Percentiles rank a stretch among this genome's conserved stretches.
phyloP scores from a whole-genome alignment of 2,329 filamentous ascomycete genomes.

The Trichoderma simmonsii region DNA sequence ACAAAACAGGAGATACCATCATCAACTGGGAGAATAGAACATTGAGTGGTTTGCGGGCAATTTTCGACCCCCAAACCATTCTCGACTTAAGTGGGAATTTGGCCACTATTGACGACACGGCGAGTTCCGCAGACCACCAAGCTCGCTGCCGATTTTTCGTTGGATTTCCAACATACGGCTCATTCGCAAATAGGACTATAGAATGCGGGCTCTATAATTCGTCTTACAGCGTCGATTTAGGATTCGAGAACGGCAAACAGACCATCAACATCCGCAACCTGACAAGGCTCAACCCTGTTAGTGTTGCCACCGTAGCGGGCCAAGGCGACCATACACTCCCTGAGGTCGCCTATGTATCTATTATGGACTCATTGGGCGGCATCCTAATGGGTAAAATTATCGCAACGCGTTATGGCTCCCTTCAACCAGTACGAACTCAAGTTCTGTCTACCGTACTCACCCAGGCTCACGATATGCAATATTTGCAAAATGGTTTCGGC shows the following conservation, averaged over 20 bases:
- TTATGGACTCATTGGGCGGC: neutral
- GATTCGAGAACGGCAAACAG: neutral
- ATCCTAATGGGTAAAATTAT: neutral
- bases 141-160: neutral
- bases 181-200: neutral
- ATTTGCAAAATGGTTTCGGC: neutral
- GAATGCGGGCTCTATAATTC: neutral
- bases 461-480: neutral
- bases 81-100: neutral
- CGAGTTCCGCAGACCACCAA: neutral
- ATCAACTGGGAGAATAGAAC: neutral
- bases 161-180: neutral
- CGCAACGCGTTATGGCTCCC: neutral
- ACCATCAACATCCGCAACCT: neutral
- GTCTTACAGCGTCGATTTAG: neutral
- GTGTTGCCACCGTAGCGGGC: neutral
- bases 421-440: neutral
- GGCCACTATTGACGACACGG: neutral
- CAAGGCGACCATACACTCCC: neutral
- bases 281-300: neutral
- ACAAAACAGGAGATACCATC: neutral
- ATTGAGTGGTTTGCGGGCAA: neutral
- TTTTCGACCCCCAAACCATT: neutral
- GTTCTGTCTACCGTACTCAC: neutral
- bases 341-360: neutral